A percentile compares a stretch with the other conserved stretches of the same genome.
Conservation (phyloP, 176 grass and related monocot genomes). For the Pontederia crassipes region DNA sequence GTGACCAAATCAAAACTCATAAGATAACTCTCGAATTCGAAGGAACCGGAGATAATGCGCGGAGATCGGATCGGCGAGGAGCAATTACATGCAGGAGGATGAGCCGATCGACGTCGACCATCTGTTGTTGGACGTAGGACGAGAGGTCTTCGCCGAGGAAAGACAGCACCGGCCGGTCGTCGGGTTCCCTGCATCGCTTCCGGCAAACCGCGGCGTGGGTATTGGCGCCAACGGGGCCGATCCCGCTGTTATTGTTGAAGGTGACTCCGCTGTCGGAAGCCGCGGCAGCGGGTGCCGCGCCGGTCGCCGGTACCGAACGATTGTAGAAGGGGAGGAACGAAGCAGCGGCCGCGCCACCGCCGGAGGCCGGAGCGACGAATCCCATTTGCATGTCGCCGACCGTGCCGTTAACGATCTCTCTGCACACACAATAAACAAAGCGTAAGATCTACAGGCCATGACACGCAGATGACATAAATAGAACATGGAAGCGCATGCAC, state of each 20-base stretch:
- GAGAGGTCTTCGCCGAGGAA: slow-evolving; percentile 22
- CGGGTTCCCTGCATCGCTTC: slow-evolving; percentile 11
- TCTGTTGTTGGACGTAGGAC: slow-evolving; percentile 31
- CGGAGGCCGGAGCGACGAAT: background rate
- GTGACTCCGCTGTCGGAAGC: slow-evolving; percentile 37
- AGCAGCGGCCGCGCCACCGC: background rate
- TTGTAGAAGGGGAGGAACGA: slow-evolving; percentile 12
- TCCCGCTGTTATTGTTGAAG: slow-evolving; percentile 14
- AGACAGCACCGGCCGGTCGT: background rate
- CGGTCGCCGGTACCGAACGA: background rate
- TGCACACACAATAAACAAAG: background rate
- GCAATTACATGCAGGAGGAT: slow-evolving; percentile 43
- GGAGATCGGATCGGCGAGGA: too few relatives aligned
- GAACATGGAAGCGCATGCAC: background rate
- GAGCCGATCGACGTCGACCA: slow-evolving; percentile 43
- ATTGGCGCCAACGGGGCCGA: background rate
- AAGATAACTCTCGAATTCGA: background rate
- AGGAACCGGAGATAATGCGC: background rate
- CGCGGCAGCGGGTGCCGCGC: slow-evolving; percentile 13
- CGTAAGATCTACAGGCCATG: background rate
- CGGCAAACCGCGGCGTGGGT: background rate
- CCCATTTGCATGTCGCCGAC: slow-evolving; percentile 15
- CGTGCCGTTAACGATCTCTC: background rate
- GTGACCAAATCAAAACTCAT: background rate
- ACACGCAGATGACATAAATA: too few relatives aligned